Evolutionary conservation across 1,284 basidiomycete species (phyloP), one percentile per base, ranked within the genome.

Genomic region (Cutaneotrichosporon mucoides): DNA sequence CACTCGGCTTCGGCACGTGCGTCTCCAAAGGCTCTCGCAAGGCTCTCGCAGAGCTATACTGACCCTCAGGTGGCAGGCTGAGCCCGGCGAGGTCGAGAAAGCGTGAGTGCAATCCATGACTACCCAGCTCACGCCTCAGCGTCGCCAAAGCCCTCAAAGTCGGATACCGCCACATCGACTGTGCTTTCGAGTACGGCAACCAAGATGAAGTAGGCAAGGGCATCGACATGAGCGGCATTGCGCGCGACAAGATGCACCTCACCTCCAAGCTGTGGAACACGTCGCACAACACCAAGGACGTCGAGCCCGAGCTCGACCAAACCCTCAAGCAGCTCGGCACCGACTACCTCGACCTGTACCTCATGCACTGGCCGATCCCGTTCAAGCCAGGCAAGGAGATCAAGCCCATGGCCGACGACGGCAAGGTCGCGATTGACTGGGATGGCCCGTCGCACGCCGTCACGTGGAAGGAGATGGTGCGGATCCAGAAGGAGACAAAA

Each of bases 281-380:
- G 58, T 66, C 36, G 15, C 53, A 55, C 53, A 48, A 68, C 37
- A 69, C 70, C 9, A 81, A 83, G 16, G 71, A 81, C 51, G 87
- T 88, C 24, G 88, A 88, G 80, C 84, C 81, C 35, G 88, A 87
- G 70, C 84, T 92, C 57, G 84, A 90, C 65, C 81, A 84, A 75
- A 88, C 89, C 9, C 81, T 93, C n/a, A 72, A 77, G 56, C 84
- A 87, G 70, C 83, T 92, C 57, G 86, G 85, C 16, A 76, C 84
- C 35, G 81, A 84, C 46, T 93, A 93, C 71, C 81, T 94, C 42
- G 91, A 94, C 73, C 81, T 91, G 34, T 92, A 89, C 71, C 80
- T 92, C 50, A 81, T 94, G 61, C 91, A 94, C 81, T 95, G 91
- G 91, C 91, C 92, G 1, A 85, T 90, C 41, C 83, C 88, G 0